Base-by-base conservation (phyloP, 495 filamentous ascomycete genomes). In the Friedmanniomyces endolithicus region DNA sequence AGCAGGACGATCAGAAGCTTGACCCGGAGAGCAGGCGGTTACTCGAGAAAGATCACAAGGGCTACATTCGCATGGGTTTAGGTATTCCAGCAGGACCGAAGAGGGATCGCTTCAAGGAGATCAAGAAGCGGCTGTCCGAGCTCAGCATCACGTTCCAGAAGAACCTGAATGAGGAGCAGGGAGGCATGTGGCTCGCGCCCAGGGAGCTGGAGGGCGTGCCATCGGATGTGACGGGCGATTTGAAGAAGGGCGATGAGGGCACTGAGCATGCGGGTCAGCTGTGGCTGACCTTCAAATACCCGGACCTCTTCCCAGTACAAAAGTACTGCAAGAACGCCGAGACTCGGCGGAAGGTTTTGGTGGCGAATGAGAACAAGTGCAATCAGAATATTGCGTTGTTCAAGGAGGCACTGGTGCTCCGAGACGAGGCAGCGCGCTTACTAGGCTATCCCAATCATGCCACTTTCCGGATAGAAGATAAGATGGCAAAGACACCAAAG, bases 401-500 rank as follows among this genome's bases (percentile, higher is more conserved):
- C 76, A 79, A 76, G 53, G 92, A 96, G 68, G 79, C 89, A 1
- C 78, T 98, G 45, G 68, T 90, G 16, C 76, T 97, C 53, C 85
- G 94, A 17, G 92, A 98, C 61, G 94, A 98, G 70, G 87, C 84
- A 22, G 92, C 94, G 33, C 82, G 94, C 48, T 72, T 98, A 37
- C 73, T 98, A 23, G 90, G 88, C 6, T 98, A 95, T 68, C 85
- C 84, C 19, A 86, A 94, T 63, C 90, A 96, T 70, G 92, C 92
- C 29, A 80, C 87, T 20, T 90, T 95, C 75, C 77, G 79, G 31
- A 86, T 98, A 44, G 90, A 95, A 68, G 86, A 92, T 56, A 96
- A 95, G 78, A 98, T 98, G 94, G 89, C 89, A 53, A 96, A 97
- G 76, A 85, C 81, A 0, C 82, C 89, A 0, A 79, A 87, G 70